Evolutionary conservation across 73 alveolate species (phyloP).

Genomic region (Paramecium octaurelia): DNA sequence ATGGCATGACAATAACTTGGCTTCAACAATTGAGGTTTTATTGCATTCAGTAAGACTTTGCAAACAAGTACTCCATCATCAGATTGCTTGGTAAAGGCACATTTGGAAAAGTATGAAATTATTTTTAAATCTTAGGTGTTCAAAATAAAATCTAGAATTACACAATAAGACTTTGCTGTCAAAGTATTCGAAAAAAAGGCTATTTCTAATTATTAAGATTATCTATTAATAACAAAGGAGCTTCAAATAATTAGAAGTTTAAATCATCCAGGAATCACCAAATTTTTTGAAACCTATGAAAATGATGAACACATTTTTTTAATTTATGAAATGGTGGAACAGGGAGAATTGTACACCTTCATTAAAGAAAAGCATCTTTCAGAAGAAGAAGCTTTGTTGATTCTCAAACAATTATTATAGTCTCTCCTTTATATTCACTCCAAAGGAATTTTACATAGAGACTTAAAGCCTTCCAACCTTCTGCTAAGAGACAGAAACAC

Average conservation of each 20-base stretch:
- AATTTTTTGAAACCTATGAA: neutral
- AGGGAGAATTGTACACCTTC: neutral
- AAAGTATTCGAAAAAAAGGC: neutral
- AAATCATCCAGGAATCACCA: neutral
- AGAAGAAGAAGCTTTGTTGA: neutral
- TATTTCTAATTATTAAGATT: neutral
- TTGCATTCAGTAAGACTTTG: slow-evolving; percentile 30
- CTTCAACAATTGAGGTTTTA: neutral
- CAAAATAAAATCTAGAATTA: neutral
- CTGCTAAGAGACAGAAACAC: slow-evolving; percentile 67
- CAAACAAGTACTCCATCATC: slow-evolving; percentile 25
- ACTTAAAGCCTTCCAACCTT: slow-evolving; percentile 75
- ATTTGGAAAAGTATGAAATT: slow-evolving; percentile 41
- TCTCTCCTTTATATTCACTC: slow-evolving; percentile 49
- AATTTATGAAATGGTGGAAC: neutral
- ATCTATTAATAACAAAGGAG: neutral
- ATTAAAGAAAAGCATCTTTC: neutral
- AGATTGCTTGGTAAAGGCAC: slow-evolving; percentile 56
- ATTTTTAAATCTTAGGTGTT: neutral
- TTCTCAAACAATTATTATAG: neutral
- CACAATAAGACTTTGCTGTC: slow-evolving; percentile 33
- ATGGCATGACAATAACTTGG: slow-evolving; percentile 1
- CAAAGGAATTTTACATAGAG: slow-evolving; percentile 76
- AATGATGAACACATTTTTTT: neutral
- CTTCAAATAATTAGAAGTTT: neutral